These are phyloP conservation scores for Zychaea mexicana DNA, from an alignment of 371 early-diverging fungal genomes.

Conservation along the genomic window DNA sequence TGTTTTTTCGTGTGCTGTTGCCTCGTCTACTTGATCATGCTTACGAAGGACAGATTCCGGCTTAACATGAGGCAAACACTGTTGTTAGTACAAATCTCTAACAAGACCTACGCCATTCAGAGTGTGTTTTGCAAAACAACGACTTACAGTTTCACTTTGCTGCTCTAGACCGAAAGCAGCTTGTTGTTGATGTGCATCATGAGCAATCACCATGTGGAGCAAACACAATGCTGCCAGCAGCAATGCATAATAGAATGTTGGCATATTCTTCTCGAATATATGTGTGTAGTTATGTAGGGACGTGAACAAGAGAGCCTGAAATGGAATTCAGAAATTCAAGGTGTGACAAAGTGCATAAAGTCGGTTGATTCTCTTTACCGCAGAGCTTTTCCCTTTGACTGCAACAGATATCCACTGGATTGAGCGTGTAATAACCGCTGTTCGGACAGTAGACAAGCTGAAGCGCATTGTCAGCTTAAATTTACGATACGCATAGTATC, in stretches of 20 bases:
- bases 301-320: no score
- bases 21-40: constrained; percentile 17
- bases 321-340: no score
- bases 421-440: no score
- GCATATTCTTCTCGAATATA: no score
- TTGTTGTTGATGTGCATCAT: constrained; percentile 5
- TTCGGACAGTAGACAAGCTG: no score
- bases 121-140: neutral
- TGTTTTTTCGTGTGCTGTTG: constrained; percentile 36
- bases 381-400: no score
- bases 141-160: neutral
- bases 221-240: neutral
- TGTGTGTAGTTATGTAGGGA: no score
- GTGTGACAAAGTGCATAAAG: no score
- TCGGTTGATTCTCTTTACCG: no score
- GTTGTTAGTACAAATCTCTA: neutral
- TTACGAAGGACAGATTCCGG: constrained; percentile 17
- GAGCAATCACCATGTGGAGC: neutral
- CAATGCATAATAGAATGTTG: constrained; percentile 5
- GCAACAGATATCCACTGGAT: no score
- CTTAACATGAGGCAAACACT: neutral
- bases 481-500: no score
- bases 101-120: neutral
- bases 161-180: neutral
- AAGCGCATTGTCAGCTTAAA: no score